Percentiles rank a stretch among this genome's conserved stretches.
These are phyloP conservation scores for Penicillium ucsense DNA, from an alignment of 495 filamentous ascomycete genomes.

Conservation along the genomic window DNA sequence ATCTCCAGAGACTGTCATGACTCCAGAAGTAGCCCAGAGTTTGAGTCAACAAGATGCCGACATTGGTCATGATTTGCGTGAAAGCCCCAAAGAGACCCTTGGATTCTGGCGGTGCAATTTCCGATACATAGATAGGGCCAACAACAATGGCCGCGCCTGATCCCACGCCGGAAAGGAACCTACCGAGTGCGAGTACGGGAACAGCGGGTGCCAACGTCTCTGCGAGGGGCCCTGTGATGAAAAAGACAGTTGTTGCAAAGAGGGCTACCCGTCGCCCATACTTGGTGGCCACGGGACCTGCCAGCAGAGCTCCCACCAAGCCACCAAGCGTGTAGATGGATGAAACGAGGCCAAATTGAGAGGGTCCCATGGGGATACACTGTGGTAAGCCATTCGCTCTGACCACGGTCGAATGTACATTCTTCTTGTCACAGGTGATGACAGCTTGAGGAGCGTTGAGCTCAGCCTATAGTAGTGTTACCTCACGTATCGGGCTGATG, in stretches of 20 bases:
- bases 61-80: slow-evolving; percentile 88
- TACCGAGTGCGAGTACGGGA: slow-evolving; percentile 54
- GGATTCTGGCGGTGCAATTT: slow-evolving; percentile 68
- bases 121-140: slow-evolving; percentile 93
- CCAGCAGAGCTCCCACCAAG: slow-evolving; percentile 67
- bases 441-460: slow-evolving; percentile 89
- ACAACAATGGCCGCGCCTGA: slow-evolving; percentile 83
- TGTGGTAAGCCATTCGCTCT: slow-evolving; percentile 42
- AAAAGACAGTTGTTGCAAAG: slow-evolving; percentile 63
- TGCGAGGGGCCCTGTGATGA: slow-evolving; percentile 61
- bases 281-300: slow-evolving; percentile 61
- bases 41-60: slow-evolving; percentile 84
- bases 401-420: slow-evolving; percentile 32
- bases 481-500: background rate
- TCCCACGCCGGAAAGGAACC: slow-evolving; percentile 72
- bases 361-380: slow-evolving; percentile 74
- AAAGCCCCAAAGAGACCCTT: slow-evolving; percentile 83
- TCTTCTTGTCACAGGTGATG: slow-evolving; percentile 66
- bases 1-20: slow-evolving; percentile 64
- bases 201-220: slow-evolving; percentile 66
- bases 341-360: slow-evolving; percentile 69
- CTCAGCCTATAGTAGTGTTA: slow-evolving; percentile 54
- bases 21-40: slow-evolving; percentile 80
- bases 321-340: slow-evolving; percentile 91
- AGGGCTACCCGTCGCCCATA: slow-evolving; percentile 67